A percentile compares a stretch with the other conserved stretches of the same genome.
These are phyloP conservation scores for Trametes pubescens DNA, from an alignment of 1,284 basidiomycete species.

Conservation along the genomic window DNA sequence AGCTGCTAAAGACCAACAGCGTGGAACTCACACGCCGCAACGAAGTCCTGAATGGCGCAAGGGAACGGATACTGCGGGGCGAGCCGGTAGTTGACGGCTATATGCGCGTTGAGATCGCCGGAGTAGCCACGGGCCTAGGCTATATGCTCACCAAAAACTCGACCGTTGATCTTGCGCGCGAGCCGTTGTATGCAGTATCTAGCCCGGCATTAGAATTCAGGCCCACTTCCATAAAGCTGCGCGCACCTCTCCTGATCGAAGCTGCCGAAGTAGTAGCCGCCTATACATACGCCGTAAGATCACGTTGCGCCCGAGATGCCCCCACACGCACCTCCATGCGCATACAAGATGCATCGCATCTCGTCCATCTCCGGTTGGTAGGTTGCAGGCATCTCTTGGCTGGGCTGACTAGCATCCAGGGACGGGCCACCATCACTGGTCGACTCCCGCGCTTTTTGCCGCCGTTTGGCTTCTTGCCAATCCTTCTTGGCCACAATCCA, in stretches of 20 bases:
- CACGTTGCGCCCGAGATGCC: not conserved
- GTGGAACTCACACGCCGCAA: slow-evolving; percentile 81
- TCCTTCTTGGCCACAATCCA: slow-evolving; percentile 88
- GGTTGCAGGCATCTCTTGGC: slow-evolving; percentile 40
- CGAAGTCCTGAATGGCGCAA: slow-evolving; percentile 88
- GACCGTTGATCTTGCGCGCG: slow-evolving; percentile 90
- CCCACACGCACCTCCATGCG: slow-evolving; percentile 72
- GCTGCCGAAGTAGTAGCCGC: slow-evolving; percentile 86
- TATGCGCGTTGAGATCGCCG: slow-evolving; percentile 21
- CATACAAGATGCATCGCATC: slow-evolving; percentile 86
- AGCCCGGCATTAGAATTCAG: slow-evolving; percentile 27
- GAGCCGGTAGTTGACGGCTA: slow-evolving; percentile 89
- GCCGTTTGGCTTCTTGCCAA: slow-evolving; percentile 67
- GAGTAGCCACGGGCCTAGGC: not conserved
- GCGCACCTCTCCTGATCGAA: slow-evolving; percentile 77
- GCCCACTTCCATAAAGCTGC: slow-evolving; percentile 2
- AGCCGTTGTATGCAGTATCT: slow-evolving; percentile 87
- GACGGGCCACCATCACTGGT: slow-evolving; percentile 30
- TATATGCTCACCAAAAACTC: slow-evolving; percentile 74
- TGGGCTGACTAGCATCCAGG: slow-evolving; percentile 33
- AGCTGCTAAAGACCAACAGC: not conserved
- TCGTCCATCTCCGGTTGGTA: slow-evolving; percentile 83
- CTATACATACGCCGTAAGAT: slow-evolving; percentile 42
- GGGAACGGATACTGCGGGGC: slow-evolving; percentile 98
- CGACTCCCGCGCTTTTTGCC: slow-evolving; percentile 56